Percentiles rank a stretch among this genome's conserved stretches.
These are phyloP conservation scores for Cladosporium sphaerospermum DNA, from an alignment of 2,329 filamentous ascomycete species.

Conservation along the genomic window DNA sequence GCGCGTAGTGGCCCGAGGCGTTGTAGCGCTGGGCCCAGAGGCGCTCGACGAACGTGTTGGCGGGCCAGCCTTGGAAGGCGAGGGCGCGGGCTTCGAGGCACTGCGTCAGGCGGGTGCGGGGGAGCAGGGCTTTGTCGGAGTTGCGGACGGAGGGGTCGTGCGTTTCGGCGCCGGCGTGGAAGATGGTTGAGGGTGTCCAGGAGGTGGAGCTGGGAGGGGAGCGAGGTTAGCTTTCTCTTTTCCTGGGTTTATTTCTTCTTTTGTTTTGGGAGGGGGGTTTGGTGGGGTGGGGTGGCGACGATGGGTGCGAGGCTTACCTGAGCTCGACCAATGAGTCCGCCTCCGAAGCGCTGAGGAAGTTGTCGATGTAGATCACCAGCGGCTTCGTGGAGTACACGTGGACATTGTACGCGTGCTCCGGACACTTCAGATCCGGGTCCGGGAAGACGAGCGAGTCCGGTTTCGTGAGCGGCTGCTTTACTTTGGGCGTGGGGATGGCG, in stretches of 20 bases:
- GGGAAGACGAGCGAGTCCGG: slow-evolving; percentile 38
- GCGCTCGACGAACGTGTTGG: slow-evolving; percentile 53
- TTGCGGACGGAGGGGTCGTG: slow-evolving; percentile 46
- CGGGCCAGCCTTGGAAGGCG: slow-evolving; percentile 55
- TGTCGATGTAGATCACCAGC: slow-evolving; percentile 53
- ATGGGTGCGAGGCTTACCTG: no score
- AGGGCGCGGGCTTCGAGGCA: slow-evolving; percentile 55
- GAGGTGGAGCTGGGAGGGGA: slow-evolving; percentile 33
- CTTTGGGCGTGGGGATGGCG: slow-evolving; percentile 8
- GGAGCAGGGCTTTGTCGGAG: slow-evolving; percentile 48
- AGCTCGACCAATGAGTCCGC: slow-evolving; percentile 45
- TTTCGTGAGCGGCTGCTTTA: slow-evolving; percentile 20
- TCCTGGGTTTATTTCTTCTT: no score
- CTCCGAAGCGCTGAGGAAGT: slow-evolving; percentile 46
- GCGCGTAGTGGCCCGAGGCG: slow-evolving; percentile 50
- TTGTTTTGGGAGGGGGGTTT: no score
- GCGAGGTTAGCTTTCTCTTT: no score
- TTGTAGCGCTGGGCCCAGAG: slow-evolving; percentile 57
- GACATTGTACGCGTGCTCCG: slow-evolving; percentile 33
- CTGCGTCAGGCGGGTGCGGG: slow-evolving; percentile 45
- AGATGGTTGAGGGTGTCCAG: slow-evolving; percentile 51
- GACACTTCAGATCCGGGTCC: slow-evolving; percentile 33
- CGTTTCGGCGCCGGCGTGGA: slow-evolving; percentile 42
- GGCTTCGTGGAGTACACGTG: slow-evolving; percentile 50
- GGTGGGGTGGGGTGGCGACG: not conserved